Percentiles rank a stretch among this genome's conserved stretches.
phyloP scores from a whole-genome alignment of 208 protist species.

The Trypanosoma vivax region DNA sequence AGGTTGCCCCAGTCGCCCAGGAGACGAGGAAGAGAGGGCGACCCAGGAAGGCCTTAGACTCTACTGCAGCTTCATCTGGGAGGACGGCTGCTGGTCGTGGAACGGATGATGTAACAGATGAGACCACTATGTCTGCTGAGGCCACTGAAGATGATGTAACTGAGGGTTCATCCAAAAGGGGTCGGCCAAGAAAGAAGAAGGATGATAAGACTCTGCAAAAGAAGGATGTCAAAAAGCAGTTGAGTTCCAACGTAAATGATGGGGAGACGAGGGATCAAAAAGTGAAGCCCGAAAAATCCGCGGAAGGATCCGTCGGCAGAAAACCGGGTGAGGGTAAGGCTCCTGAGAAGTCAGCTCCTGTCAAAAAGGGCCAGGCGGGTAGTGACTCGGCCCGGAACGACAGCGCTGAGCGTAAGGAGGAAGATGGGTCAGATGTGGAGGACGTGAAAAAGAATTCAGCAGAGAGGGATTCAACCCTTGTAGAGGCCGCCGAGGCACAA shows the following conservation, averaged over 20 bases:
- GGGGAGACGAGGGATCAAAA: no score
- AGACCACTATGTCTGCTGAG: background rate
- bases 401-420: background rate
- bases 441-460: background rate
- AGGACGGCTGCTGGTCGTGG: background rate
- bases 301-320: no score
- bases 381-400: no score
- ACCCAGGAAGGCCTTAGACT: background rate
- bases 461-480: background rate
- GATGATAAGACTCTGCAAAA: no score
- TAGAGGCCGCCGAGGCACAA: conserved; percentile 11
- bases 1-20: background rate
- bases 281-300: no score
- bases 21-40: background rate
- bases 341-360: no score
- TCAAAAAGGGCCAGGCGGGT: no score
- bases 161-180: background rate
- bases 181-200: background rate
- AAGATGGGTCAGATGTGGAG: background rate
- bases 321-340: no score
- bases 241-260: no score
- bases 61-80: no score
- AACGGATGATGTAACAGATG: background rate
- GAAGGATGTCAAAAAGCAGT: no score
- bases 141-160: background rate